These are phyloP conservation scores for Phytophthora pluvialis DNA, from an alignment of 352 stramenopile species.

Conservation along the genomic window DNA sequence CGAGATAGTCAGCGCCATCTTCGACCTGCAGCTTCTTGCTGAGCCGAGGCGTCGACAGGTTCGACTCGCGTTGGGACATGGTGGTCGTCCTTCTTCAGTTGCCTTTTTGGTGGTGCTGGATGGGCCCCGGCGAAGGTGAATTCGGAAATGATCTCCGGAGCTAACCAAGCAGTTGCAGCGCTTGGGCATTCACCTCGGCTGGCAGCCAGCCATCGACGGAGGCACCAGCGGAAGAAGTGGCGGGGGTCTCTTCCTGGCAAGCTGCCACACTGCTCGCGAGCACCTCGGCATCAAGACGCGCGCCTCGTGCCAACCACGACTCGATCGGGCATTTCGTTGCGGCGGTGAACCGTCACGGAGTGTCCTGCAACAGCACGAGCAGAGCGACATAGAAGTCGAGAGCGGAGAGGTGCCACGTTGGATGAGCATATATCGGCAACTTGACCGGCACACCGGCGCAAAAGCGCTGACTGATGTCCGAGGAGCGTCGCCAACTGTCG, in stretches of 20 bases:
- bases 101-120: slow-evolving; percentile 25
- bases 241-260: slow-evolving; percentile 8
- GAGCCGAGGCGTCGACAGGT: slow-evolving; percentile 32
- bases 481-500: slow-evolving; percentile 17
- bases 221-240: slow-evolving; percentile 37
- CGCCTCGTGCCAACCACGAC: slow-evolving; percentile 36
- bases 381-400: slow-evolving; percentile 6
- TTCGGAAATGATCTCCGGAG: slow-evolving; percentile 29
- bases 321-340: slow-evolving; percentile 3
- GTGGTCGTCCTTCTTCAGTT: neutral
- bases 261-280: slow-evolving; percentile 8
- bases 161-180: slow-evolving; percentile 16
- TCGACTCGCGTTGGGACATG: slow-evolving; percentile 21
- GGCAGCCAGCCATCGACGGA: slow-evolving; percentile 27
- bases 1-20: slow-evolving; percentile 26
- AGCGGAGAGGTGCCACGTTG: neutral
- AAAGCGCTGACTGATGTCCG: slow-evolving; percentile 15
- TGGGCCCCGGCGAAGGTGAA: slow-evolving; percentile 15
- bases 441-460: neutral
- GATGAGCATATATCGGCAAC: slow-evolving; percentile 10
- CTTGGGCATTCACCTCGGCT: neutral
- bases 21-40: slow-evolving; percentile 28
- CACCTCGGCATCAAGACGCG: slow-evolving; percentile 14
- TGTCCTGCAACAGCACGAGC: slow-evolving; percentile 9
- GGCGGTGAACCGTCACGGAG: slow-evolving; percentile 31